A percentile compares a stretch with the other conserved stretches of the same genome.
Conservation (phyloP, 139 green algal genomes). For the Ettlia oleoabundans region DNA sequence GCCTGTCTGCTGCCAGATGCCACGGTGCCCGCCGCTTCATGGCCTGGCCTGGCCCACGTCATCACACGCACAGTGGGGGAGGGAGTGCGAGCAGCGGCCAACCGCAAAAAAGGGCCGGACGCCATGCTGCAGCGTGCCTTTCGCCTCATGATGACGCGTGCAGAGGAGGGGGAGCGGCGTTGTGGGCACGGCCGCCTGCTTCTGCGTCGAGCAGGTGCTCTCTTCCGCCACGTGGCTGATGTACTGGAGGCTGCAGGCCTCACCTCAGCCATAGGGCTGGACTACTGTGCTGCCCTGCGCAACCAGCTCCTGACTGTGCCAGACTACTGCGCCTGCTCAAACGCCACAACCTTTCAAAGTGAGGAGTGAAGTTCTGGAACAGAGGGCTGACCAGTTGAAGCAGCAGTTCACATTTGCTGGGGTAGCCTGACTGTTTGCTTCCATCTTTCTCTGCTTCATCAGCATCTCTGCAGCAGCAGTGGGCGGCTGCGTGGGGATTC, state of each 20-base stretch:
- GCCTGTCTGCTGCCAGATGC: conserved; percentile 31
- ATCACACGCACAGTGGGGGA: conserved; percentile 10
- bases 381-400: neutral
- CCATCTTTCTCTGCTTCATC: too few species aligned
- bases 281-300: conserved; percentile 50
- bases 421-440: too few species aligned
- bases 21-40: conserved; percentile 28
- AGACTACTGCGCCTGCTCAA: conserved; percentile 39
- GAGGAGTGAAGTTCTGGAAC: neutral
- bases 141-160: conserved; percentile 38
- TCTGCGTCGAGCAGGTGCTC: conserved; percentile 22
- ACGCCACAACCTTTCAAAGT: conserved; percentile 38
- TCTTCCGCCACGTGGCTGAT: conserved; percentile 53
- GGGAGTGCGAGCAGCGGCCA: conserved; percentile 4
- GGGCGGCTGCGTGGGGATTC: neutral
- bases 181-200: conserved; percentile 46
- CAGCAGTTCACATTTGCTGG: too few species aligned
- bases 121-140: conserved; percentile 41
- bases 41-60: conserved; percentile 45
- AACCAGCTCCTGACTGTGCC: conserved; percentile 41
- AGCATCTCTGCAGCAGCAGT: too few species aligned
- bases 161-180: conserved; percentile 47
- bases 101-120: conserved; percentile 42
- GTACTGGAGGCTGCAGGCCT: conserved; percentile 28
- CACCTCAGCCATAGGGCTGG: conserved; percentile 37